phyloP scores from a whole-genome alignment of 2,329 filamentous ascomycete species.

The Phialocephala subalpina region DNA sequence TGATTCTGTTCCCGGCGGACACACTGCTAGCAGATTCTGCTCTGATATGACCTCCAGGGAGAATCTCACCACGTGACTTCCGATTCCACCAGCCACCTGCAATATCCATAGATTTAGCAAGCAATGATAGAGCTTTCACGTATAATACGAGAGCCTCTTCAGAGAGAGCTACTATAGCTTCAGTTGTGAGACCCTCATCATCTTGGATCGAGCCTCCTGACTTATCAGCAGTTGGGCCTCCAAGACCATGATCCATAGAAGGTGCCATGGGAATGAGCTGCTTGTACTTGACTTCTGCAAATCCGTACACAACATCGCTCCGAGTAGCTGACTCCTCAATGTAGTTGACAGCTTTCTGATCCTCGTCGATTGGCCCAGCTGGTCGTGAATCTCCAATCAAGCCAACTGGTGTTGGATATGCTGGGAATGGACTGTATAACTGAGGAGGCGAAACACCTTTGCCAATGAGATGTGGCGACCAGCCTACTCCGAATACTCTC shows the following conservation, averaged over 20 bases:
- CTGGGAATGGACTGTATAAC: slow-evolving; percentile 82
- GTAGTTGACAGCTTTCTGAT: slow-evolving; percentile 76
- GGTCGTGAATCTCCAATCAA: slow-evolving; percentile 74
- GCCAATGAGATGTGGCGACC: slow-evolving; percentile 65
- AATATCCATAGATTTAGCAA: slow-evolving; percentile 96
- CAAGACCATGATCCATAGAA: slow-evolving; percentile 75
- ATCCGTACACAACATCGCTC: slow-evolving; percentile 96
- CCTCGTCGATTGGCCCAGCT: slow-evolving; percentile 74
- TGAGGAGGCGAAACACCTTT: slow-evolving; percentile 77
- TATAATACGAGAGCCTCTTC: slow-evolving; percentile 97
- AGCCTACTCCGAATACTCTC: slow-evolving; percentile 75
- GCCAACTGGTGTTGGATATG: slow-evolving; percentile 77
- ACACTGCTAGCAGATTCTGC: slow-evolving; percentile 51
- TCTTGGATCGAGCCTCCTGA: slow-evolving; percentile 63
- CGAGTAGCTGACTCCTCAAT: slow-evolving; percentile 93
- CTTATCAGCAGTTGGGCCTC: slow-evolving; percentile 65
- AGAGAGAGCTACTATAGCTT: slow-evolving; percentile 85
- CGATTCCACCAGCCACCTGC: slow-evolving; percentile 91
- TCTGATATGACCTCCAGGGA: slow-evolving; percentile 51
- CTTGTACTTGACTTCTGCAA: slow-evolving; percentile 98
- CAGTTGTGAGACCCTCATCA: slow-evolving; percentile 81
- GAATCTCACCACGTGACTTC: slow-evolving; percentile 72
- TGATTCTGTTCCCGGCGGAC: slow-evolving; percentile 72
- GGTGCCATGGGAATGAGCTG: slow-evolving; percentile 92
- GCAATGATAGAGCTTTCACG: slow-evolving; percentile 88